Base-by-base conservation (phyloP, 176 grass and related monocot genomes). In the Coix lacrymajobi region DNA sequence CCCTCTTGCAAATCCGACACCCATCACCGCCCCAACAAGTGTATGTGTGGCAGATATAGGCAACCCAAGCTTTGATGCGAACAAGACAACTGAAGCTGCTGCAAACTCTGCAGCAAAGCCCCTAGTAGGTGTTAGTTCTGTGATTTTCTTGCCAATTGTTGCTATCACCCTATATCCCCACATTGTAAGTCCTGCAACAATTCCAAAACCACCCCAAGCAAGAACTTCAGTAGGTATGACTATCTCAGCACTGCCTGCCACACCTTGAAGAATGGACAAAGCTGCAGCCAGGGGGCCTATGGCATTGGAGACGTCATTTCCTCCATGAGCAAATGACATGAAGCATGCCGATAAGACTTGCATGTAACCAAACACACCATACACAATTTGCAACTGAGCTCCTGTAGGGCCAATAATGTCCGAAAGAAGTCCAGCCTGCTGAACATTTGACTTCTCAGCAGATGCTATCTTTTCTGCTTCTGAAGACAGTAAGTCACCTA, bases 121-220 rank as follows among this genome's bases (percentile, higher is more conserved):
- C 73, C 96, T 90, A 4, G 96, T 99, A 15, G 96, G 96, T 12
- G 96, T 99, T 45, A 99, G 64, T 75, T 99, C 93, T 0, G 96
- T 99, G 79, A 96, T 99, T 84, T 96, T 99, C 91, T 93, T 96
- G 69, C 93, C 96, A 71, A 99, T 99, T 81, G 96, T 99, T 48
- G 91, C 91, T 84, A 96, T 99, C 20, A 99, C 96, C 69, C 93
- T 88, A 75, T 96, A 99, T 44, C 96, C 96, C 87, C 96, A 99
- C 78, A 99, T 94, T 74, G 86, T 84, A 37, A 99, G 93, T 5
- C 96, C 96, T 34, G 96, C 96, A 34, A 99, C 87, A 80, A 99
- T 99, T 58, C 96, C 96, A 60, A 99, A 99, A 26, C 96, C 96
- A 66, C 93, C 96, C 96, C 96, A 99, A 58, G 87, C 87, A 71